Percentiles rank a stretch among this genome's conserved stretches.
These are phyloP conservation scores for Kernera saxatilis DNA, from an alignment of 345 rosid species.

Conservation along the genomic window DNA sequence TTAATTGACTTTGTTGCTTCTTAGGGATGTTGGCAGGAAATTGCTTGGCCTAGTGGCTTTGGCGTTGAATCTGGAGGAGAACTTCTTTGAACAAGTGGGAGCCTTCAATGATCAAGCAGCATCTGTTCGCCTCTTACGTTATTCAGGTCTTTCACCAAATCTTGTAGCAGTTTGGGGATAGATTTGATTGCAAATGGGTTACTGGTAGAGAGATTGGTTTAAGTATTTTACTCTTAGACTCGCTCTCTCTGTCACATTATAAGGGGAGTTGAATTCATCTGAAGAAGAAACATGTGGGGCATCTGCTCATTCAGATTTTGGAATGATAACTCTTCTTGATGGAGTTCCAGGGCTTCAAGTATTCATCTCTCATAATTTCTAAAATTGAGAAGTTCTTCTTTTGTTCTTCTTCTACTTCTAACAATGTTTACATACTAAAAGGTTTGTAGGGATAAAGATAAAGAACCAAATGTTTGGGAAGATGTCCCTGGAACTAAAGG, in stretches of 20 bases:
- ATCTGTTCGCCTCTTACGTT: constrained; percentile 58
- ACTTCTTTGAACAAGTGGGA: constrained; percentile 58
- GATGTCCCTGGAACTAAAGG: constrained; percentile 55
- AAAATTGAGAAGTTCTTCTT: not conserved
- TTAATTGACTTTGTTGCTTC: constrained; percentile 15
- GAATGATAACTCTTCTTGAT: constrained; percentile 80
- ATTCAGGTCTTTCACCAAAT: constrained; percentile 49
- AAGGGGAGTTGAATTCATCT: constrained; percentile 41
- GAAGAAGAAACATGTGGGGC: constrained; percentile 58
- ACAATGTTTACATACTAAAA: constrained; percentile 6
- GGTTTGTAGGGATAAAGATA: constrained; percentile 71
- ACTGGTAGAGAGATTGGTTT: too few species aligned
- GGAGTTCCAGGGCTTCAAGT: constrained; percentile 90
- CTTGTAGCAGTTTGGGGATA: not conserved
- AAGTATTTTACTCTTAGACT: not conserved
- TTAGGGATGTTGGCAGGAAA: constrained; percentile 52
- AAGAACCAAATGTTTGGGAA: constrained; percentile 61
- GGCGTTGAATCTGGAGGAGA: constrained; percentile 63
- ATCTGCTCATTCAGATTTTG: constrained; percentile 85
- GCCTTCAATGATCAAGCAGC: constrained; percentile 41
- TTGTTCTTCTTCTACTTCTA: too few species aligned
- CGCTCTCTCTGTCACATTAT: constrained; percentile 1
- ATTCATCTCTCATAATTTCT: not conserved
- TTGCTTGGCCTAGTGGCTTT: constrained; percentile 58
- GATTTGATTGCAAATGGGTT: too few species aligned